Percentiles rank a stretch among this genome's conserved stretches.
Conservation (phyloP, 805 yeast species). For the Lachancea dasiensis region DNA sequence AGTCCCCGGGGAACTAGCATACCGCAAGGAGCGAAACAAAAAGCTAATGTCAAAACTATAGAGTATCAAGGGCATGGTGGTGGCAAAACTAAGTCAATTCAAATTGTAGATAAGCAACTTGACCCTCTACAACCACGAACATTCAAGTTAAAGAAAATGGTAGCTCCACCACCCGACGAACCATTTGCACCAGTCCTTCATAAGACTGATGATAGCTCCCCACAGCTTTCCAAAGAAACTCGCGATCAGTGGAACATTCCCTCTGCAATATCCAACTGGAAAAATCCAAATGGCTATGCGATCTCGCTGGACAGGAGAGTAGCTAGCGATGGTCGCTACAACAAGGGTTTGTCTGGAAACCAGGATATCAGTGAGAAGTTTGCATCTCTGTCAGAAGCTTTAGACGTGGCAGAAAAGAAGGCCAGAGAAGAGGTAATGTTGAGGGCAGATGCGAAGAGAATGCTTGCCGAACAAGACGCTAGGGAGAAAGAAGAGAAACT, state of each 20-base stretch:
- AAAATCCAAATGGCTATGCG: conserved; percentile 85
- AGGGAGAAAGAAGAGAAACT: conserved; percentile 47
- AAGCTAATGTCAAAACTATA: conserved; percentile 23
- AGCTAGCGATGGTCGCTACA: conserved; percentile 41
- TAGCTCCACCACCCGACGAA: conserved; percentile 46
- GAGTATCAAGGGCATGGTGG: conserved; percentile 38
- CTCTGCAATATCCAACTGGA: conserved; percentile 91
- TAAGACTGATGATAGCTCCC: conserved; percentile 40
- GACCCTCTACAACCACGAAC: conserved; percentile 88
- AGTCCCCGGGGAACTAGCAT: conserved; percentile 26
- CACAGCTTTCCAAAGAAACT: conserved; percentile 58
- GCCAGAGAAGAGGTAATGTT: conserved; percentile 52
- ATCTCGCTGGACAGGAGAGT: conserved; percentile 74
- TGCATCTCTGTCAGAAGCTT: conserved; percentile 60
- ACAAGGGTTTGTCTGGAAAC: conserved; percentile 30
- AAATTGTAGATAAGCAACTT: conserved; percentile 44
- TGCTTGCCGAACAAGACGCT: conserved; percentile 45
- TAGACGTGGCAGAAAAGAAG: conserved; percentile 58
- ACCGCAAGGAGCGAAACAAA: too few relatives aligned
- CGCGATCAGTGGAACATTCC: conserved; percentile 83
- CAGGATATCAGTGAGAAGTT: conserved; percentile 50
- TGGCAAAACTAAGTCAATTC: conserved; percentile 43
- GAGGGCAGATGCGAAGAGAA: conserved; percentile 44
- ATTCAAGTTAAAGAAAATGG: conserved; percentile 59
- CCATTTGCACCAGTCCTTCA: conserved; percentile 71